Conservation (phyloP, 306 rosid genomes). For the Macrotyloma uniflorum region DNA sequence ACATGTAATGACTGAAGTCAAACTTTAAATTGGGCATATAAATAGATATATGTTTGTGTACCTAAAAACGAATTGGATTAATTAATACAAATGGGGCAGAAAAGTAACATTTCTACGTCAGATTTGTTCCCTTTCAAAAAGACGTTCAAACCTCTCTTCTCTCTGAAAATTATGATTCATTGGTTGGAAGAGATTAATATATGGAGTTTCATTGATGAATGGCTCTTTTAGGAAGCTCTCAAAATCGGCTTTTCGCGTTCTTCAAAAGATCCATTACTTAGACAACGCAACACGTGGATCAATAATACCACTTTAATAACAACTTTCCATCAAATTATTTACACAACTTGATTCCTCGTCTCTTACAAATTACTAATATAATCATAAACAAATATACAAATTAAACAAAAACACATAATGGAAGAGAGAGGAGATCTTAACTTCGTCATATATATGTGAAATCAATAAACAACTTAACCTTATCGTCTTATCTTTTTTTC, state of each 20-base stretch:
- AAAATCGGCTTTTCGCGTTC: constrained; percentile 46
- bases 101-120: constrained; percentile 17
- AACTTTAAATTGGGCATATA: not conserved
- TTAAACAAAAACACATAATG: not conserved
- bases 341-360: constrained; percentile 11
- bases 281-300: constrained; percentile 24
- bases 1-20: constrained; percentile 8
- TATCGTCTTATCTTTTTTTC: not conserved
- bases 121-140: constrained; percentile 10
- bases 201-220: not conserved
- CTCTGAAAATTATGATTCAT: not conserved
- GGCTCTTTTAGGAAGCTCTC: constrained; percentile 25
- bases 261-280: constrained; percentile 33
- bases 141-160: not conserved
- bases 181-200: not conserved
- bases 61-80: not conserved
- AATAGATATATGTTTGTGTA: not conserved
- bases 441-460: not conserved
- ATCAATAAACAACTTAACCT: not conserved
- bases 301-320: constrained; percentile 31
- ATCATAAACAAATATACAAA: not conserved
- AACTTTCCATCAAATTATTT: not conserved
- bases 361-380: not conserved
- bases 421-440: constrained; percentile 19
- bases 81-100: not conserved